phyloP scores from a whole-genome alignment of 2,329 filamentous ascomycete species.

The Pseudogymnoascus sp. region DNA sequence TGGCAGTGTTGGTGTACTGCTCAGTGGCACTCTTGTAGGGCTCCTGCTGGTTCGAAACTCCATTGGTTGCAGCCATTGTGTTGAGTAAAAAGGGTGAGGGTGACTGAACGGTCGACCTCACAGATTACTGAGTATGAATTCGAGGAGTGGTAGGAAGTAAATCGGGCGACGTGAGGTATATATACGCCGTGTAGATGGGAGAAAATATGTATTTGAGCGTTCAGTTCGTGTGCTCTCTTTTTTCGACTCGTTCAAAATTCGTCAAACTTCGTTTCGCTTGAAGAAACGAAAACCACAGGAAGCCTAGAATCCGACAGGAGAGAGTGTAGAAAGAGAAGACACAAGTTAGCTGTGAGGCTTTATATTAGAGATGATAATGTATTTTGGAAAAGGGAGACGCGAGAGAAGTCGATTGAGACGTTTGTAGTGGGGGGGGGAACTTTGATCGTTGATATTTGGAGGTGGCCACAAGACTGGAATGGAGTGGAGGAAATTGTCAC shows the following conservation, averaged over 20 bases:
- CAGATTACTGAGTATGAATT: neutral
- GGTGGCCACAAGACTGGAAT: constrained; percentile 11
- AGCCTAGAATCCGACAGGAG: constrained; percentile 11
- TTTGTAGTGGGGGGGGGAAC: constrained; percentile 10
- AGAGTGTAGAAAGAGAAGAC: constrained; percentile 6
- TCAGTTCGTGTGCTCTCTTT: constrained; percentile 3
- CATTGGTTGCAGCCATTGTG: constrained; percentile 27
- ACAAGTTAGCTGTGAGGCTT: constrained; percentile 4
- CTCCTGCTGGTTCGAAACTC: constrained; percentile 29
- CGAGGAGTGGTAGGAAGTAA: constrained; percentile 2
- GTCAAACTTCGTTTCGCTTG: constrained; percentile 8
- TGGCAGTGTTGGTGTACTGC: constrained; percentile 28
- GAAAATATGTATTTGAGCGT: constrained; percentile 8
- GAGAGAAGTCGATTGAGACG: constrained; percentile 10
- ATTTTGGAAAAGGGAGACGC: constrained; percentile 7
- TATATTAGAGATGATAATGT: constrained; percentile 6
- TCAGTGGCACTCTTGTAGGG: constrained; percentile 28
- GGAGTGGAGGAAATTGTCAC: constrained; percentile 9
- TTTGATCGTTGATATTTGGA: constrained; percentile 10
- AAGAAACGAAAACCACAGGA: constrained; percentile 5
- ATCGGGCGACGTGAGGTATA: neutral
- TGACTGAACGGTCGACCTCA: neutral
- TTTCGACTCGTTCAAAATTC: constrained; percentile 3
- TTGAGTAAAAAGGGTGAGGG: constrained; percentile 5
- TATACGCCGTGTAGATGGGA: constrained; percentile 4